These are phyloP conservation scores for Apodospora peruviana DNA, from an alignment of 495 filamentous ascomycete species.

Conservation along the genomic window DNA sequence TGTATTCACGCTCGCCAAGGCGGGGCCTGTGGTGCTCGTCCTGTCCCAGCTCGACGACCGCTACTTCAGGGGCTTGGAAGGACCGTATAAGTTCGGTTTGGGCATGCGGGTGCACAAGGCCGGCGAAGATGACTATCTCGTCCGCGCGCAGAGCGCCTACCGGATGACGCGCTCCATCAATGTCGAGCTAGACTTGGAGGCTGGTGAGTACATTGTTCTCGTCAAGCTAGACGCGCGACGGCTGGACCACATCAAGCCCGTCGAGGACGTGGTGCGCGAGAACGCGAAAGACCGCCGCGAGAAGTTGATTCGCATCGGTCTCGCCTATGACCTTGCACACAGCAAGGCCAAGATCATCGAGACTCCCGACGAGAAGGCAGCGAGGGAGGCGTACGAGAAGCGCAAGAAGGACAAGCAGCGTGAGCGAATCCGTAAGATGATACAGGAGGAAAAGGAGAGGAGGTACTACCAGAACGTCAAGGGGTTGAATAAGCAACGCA, in stretches of 20 bases:
- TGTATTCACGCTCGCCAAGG: constrained; percentile 58
- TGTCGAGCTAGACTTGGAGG: constrained; percentile 74
- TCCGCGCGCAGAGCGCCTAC: constrained; percentile 67
- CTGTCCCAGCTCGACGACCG: constrained; percentile 79
- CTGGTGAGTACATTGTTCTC: constrained; percentile 73
- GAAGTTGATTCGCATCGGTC: constrained; percentile 76
- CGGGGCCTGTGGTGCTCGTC: constrained; percentile 69
- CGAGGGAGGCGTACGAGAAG: constrained; percentile 33
- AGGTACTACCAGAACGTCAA: constrained; percentile 11
- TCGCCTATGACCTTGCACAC: constrained; percentile 80
- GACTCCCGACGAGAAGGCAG: constrained; percentile 57
- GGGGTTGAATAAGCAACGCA: constrained; percentile 4
- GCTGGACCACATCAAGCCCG: constrained; percentile 39
- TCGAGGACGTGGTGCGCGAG: constrained; percentile 63
- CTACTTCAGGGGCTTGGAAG: constrained; percentile 78
- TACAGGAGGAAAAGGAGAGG: constrained; percentile 23
- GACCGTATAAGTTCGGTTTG: constrained; percentile 73
- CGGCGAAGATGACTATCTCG: constrained; percentile 76
- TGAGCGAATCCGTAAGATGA: constrained; percentile 25
- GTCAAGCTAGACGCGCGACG: constrained; percentile 73
- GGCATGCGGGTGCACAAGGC: constrained; percentile 79
- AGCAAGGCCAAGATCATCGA: constrained; percentile 66
- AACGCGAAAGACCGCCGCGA: constrained; percentile 61
- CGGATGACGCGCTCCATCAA: constrained; percentile 74
- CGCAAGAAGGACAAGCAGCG: constrained; percentile 46